phyloP scores from a whole-genome alignment of 805 yeast species.

The Yueomyces sp. region DNA sequence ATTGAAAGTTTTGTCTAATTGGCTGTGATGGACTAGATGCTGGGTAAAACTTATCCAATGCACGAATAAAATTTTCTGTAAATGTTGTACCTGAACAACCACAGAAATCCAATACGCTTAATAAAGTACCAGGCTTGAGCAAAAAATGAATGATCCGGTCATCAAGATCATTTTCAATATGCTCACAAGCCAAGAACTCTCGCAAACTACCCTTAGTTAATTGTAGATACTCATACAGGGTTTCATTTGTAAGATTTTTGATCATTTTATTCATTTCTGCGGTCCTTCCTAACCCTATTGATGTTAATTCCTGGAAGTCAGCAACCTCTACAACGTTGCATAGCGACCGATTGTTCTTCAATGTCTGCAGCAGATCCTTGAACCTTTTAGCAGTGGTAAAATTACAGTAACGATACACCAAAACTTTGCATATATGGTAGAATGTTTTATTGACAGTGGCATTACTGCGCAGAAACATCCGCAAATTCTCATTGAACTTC shows the following conservation, averaged over 20 bases:
- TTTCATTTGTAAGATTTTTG: slow-evolving; percentile 72
- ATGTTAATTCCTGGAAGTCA: slow-evolving; percentile 81
- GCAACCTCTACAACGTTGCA: slow-evolving; percentile 53
- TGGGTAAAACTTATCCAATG: slow-evolving; percentile 16
- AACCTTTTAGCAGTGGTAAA: slow-evolving; percentile 75
- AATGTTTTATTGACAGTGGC: slow-evolving; percentile 45
- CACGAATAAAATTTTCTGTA: slow-evolving; percentile 39
- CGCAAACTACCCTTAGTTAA: slow-evolving; percentile 48
- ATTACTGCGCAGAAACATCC: slow-evolving; percentile 37
- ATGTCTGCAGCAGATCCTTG: slow-evolving; percentile 49
- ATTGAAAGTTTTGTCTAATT: slow-evolving; percentile 22
- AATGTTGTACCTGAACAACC: slow-evolving; percentile 66
- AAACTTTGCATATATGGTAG: slow-evolving; percentile 42
- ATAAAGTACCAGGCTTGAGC: slow-evolving; percentile 21
- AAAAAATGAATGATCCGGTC: slow-evolving; percentile 25
- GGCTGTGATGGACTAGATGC: slow-evolving; percentile 5
- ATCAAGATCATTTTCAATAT: slow-evolving; percentile 73
- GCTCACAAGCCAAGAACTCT: slow-evolving; percentile 76
- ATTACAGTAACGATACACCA: slow-evolving; percentile 51
- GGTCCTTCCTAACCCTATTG: slow-evolving; percentile 81
- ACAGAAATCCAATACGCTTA: slow-evolving; percentile 74
- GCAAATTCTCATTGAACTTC: slow-evolving; percentile 31
- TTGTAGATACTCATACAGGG: slow-evolving; percentile 49
- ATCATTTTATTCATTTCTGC: slow-evolving; percentile 83
- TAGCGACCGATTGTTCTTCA: slow-evolving; percentile 32